Evolutionary conservation across 169 alveolate species (phyloP).

Genomic region (Hepatocystis sp.): DNA sequence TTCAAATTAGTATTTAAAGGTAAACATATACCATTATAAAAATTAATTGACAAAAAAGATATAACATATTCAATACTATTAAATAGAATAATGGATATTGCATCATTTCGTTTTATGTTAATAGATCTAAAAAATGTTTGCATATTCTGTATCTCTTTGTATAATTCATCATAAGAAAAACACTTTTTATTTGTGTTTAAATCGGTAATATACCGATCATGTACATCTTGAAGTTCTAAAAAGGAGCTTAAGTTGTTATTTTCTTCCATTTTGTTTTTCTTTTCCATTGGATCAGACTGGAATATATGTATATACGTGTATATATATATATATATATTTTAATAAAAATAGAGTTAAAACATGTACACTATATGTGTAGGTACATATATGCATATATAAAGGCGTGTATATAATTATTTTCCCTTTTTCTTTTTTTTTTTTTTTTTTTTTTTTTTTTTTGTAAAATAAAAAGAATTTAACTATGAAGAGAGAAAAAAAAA

Average conservation of each 20-base stretch:
- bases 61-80: constrained; percentile 66
- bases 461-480: no score
- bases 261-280: constrained; percentile 25
- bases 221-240: constrained; percentile 29
- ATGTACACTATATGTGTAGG: no score
- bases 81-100: constrained; percentile 37
- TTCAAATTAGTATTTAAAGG: constrained; percentile 67
- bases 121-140: constrained; percentile 20
- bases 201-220: constrained; percentile 34
- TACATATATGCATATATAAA: no score
- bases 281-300: no score
- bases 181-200: constrained; percentile 29
- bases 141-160: constrained; percentile 26
- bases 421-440: no score
- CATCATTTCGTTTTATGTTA: constrained; percentile 29
- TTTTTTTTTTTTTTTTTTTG: no score
- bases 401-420: no score
- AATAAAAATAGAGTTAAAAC: no score
- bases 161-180: constrained; percentile 43
- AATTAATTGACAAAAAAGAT: constrained; percentile 35
- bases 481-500: no score
- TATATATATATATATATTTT: no score
- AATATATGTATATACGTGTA: no score
- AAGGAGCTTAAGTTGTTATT: constrained; percentile 11
- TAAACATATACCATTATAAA: constrained; percentile 39